phyloP scores from a whole-genome alignment of 148 eudicot species.

The Arctostaphylos glauca region DNA sequence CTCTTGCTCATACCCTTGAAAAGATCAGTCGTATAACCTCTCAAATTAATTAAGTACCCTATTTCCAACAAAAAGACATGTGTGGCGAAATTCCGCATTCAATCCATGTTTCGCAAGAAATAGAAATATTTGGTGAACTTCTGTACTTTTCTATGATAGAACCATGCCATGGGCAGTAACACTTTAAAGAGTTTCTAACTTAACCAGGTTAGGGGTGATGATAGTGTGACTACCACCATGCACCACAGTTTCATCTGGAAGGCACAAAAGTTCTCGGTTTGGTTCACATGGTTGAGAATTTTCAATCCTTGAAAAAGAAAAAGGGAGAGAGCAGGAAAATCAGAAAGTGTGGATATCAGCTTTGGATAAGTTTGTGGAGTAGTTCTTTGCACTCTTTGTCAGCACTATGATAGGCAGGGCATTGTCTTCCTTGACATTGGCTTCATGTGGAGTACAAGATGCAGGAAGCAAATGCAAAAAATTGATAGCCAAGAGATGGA shows the following conservation, averaged over 20 bases:
- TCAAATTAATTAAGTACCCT: no score
- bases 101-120: no score
- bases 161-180: neutral
- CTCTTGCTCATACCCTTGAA: no score
- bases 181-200: neutral
- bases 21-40: no score
- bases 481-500: neutral
- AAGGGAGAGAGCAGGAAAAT: neutral
- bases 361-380: neutral
- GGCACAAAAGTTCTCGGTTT: no score
- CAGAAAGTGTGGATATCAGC: neutral
- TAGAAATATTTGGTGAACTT: neutral
- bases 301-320: no score
- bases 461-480: neutral
- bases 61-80: no score
- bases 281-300: neutral
- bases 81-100: no score
- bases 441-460: neutral
- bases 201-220: neutral
- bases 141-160: neutral
- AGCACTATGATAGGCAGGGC: neutral
- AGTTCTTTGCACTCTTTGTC: neutral
- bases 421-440: constrained; percentile 4
- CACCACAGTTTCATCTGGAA: no score
- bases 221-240: no score